Evolutionary conservation across 1,139 yeast species (phyloP), one percentile per base, ranked within the genome.

Genomic region (Debaryomycetaceae sp.): DNA sequence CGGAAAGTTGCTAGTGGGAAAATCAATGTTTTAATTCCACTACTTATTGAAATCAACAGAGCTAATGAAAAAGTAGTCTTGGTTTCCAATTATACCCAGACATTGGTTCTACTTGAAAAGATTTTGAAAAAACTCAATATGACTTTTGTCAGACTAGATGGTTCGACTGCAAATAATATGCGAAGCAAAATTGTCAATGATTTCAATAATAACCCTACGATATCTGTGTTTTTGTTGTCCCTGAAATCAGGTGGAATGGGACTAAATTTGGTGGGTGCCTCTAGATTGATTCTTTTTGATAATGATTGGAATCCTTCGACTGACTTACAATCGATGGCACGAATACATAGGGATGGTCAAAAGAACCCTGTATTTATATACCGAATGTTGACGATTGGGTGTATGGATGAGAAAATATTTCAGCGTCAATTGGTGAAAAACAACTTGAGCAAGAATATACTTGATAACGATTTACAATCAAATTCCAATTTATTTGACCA

Each of bases 191-290:
- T 87, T 24, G 96, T 92, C 1, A 77, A 73, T 24, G 65, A 73
- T 14, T 92, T 94, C 62, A 92, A 94, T 57, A 72, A 61, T 5
- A 48, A 73, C 0, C 57, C 62, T 6, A 50, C 66, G 1, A 66
- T 70, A 6, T 81, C 86, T 51, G 84, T 84, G 0, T 89, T 92
- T 50, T 61, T 92, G 17, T 63, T 94, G 17, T 88, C 97, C 2
- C 85, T 97, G 0, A 88, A 89, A 56, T 83, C 96, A 4, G 99
- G 99, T 2, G 99, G 99, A 0, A 82, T 86, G 46, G 99, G 99
- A 0, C 70, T 92, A 32, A 94, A 92, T 54, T 67, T 92, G 30
- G 75, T 87, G 24, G 98, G 98, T 1, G 98, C 96, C 0, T 88
- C 96, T 0, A 68, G 98, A 24, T 65, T 92, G 29, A 74, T 92